phyloP scores from a whole-genome alignment of 352 stramenopile genomes.

The Globisporangium irregulare region DNA sequence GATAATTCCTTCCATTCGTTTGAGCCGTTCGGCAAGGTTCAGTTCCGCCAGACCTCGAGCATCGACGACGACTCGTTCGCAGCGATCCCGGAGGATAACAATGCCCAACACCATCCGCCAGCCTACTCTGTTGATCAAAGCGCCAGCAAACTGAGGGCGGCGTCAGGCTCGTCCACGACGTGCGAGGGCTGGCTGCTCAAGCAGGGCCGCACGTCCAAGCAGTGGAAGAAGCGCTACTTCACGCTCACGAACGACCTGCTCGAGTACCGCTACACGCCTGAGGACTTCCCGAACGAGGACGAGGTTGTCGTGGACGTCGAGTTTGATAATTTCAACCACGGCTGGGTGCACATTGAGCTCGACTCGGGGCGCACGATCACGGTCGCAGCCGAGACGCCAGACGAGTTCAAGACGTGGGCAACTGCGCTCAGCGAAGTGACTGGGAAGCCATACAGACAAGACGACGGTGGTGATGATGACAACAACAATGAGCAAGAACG shows the following conservation, averaged over 20 bases:
- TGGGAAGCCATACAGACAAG: slow-evolving; percentile 22
- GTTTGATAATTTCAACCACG: slow-evolving; percentile 30
- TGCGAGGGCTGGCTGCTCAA: slow-evolving; percentile 66
- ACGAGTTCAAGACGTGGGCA: slow-evolving; percentile 56
- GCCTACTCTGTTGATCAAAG: neutral
- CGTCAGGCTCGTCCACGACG: neutral
- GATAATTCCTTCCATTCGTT: neutral
- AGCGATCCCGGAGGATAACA: neutral
- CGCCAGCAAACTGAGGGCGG: neutral
- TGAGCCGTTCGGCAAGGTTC: slow-evolving; percentile 10
- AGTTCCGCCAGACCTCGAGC: slow-evolving; percentile 5
- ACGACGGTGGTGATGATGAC: neutral
- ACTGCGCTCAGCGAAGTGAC: slow-evolving; percentile 39
- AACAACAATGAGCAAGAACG: slow-evolving; percentile 5
- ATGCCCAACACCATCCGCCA: neutral
- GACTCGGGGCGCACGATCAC: slow-evolving; percentile 47
- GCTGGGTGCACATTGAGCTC: slow-evolving; percentile 49
- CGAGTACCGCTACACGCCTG: slow-evolving; percentile 55
- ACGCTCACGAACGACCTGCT: slow-evolving; percentile 51
- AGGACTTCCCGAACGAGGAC: slow-evolving; percentile 43
- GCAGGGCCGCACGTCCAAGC: slow-evolving; percentile 33
- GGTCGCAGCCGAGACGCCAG: slow-evolving; percentile 40
- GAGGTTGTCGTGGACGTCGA: slow-evolving; percentile 49
- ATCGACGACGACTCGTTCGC: slow-evolving; percentile 5
- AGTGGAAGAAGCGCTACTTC: slow-evolving; percentile 71